Evolutionary conservation across 257 asterid species (phyloP).

Genomic region (Dorcoceras hygrometricum): DNA sequence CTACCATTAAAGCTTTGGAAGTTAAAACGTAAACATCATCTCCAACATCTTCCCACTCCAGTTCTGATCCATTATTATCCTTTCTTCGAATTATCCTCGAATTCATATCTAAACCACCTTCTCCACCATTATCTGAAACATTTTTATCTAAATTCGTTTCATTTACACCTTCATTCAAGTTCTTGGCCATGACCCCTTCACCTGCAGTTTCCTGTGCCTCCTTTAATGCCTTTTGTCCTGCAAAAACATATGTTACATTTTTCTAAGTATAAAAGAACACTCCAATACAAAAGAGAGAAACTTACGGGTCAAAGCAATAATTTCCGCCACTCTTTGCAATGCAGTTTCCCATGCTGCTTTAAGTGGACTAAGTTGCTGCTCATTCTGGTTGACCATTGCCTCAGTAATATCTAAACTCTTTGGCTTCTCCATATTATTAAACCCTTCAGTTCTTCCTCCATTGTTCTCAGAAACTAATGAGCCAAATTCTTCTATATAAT

Average conservation of each 20-base stretch:
- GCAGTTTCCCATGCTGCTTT: conserved; percentile 20
- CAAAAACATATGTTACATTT: neutral
- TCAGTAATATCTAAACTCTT: neutral
- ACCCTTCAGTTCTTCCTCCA: neutral
- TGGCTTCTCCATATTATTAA: neutral
- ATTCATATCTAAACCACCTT: neutral
- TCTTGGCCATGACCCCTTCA: too few relatives aligned
- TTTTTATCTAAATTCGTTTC: neutral
- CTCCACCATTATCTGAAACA: neutral
- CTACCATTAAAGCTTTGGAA: neutral
- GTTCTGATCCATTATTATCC: neutral
- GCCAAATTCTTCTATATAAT: neutral
- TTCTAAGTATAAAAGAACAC: neutral
- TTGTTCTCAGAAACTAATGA: neutral
- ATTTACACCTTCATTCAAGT: too few relatives aligned
- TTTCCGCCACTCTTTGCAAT: neutral
- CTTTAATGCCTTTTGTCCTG: neutral
- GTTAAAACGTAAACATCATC: conserved; percentile 20
- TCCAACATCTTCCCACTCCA: conserved; percentile 10
- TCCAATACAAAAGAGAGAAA: neutral
- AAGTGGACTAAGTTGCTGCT: neutral
- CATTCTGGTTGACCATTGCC: neutral
- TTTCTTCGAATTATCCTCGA: neutral
- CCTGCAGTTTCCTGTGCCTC: neutral
- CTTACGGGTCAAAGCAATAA: conserved; percentile 27